These are phyloP conservation scores for Paracoccidioides brasiliensis DNA, from an alignment of 2,329 filamentous ascomycete genomes.

Conservation along the genomic window DNA sequence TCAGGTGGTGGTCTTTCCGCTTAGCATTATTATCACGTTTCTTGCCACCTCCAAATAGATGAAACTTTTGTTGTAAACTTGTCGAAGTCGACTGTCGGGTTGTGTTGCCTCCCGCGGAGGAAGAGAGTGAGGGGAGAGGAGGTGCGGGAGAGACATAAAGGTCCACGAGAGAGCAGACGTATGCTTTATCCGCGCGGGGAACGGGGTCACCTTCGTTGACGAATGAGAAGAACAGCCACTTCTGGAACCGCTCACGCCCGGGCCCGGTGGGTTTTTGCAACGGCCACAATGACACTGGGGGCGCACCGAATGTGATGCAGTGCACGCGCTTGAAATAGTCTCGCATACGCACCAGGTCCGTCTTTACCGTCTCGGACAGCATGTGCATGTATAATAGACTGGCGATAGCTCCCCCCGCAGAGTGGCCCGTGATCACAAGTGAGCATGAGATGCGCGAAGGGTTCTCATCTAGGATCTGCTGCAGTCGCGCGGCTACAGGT, in stretches of 20 bases:
- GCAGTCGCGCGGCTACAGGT: constrained; percentile 57
- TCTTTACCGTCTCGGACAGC: constrained; percentile 46
- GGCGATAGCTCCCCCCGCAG: constrained; percentile 73
- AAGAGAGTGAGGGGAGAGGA: constrained; percentile 7
- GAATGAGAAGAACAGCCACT: constrained; percentile 65
- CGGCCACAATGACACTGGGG: constrained; percentile 60
- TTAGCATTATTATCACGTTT: constrained; percentile 6
- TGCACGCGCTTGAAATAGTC: constrained; percentile 65
- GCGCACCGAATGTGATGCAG: constrained; percentile 75
- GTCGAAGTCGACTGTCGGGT: background rate
- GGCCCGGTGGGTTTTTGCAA: constrained; percentile 43
- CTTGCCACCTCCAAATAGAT: constrained; percentile 1
- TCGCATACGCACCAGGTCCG: constrained; percentile 57
- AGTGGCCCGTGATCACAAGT: constrained; percentile 74
- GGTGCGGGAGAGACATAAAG: constrained; percentile 53
- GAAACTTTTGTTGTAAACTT: background rate
- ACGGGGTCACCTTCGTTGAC: constrained; percentile 82
- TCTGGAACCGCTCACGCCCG: constrained; percentile 33
- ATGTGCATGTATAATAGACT: constrained; percentile 71
- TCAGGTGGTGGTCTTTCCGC: background rate
- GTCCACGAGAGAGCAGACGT: constrained; percentile 58
- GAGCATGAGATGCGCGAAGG: constrained; percentile 53
- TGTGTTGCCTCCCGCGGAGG: background rate
- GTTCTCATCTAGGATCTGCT: constrained; percentile 58
- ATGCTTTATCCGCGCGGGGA: constrained; percentile 59